A percentile compares a stretch with the other conserved stretches of the same genome.
These are phyloP conservation scores for Aspergillus nomiae DNA, from an alignment of 2,329 filamentous ascomycete genomes.

Conservation along the genomic window DNA sequence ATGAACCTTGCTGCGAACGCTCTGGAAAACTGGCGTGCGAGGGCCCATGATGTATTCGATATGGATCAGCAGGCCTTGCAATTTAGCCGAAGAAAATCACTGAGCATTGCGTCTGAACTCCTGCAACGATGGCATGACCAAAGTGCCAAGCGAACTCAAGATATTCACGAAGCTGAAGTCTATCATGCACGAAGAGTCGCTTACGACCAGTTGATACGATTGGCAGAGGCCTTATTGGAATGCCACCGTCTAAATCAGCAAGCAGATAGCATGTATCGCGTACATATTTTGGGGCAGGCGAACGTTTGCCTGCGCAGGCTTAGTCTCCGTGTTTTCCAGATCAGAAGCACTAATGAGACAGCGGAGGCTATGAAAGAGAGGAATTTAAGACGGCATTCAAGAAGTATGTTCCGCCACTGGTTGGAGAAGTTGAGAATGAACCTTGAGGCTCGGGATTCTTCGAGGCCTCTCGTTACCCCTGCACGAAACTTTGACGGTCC, in stretches of 20 bases:
- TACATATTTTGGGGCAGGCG: constrained; percentile 51
- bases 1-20: constrained; percentile 52
- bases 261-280: constrained; percentile 49
- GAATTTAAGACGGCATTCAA: constrained; percentile 57
- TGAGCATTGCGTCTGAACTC: constrained; percentile 36
- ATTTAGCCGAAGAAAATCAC: constrained; percentile 36
- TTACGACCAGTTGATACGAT: constrained; percentile 40
- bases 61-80: constrained; percentile 45
- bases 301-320: constrained; percentile 55
- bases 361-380: constrained; percentile 56
- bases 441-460: constrained; percentile 32
- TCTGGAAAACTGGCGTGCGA: constrained; percentile 42
- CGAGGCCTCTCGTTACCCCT: constrained; percentile 32
- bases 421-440: constrained; percentile 44
- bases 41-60: constrained; percentile 31
- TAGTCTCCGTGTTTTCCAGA: constrained; percentile 60
- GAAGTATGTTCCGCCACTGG: constrained; percentile 60
- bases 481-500: constrained; percentile 25
- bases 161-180: constrained; percentile 40
- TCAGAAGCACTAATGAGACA: constrained; percentile 53
- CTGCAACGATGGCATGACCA: constrained; percentile 48
- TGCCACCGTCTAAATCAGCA: constrained; percentile 42
- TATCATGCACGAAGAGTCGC: constrained; percentile 42
- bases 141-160: constrained; percentile 36
- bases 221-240: constrained; percentile 37